Conservation (phyloP, 176 grass and related monocot species). For the Bothriochloa decipiens region DNA sequence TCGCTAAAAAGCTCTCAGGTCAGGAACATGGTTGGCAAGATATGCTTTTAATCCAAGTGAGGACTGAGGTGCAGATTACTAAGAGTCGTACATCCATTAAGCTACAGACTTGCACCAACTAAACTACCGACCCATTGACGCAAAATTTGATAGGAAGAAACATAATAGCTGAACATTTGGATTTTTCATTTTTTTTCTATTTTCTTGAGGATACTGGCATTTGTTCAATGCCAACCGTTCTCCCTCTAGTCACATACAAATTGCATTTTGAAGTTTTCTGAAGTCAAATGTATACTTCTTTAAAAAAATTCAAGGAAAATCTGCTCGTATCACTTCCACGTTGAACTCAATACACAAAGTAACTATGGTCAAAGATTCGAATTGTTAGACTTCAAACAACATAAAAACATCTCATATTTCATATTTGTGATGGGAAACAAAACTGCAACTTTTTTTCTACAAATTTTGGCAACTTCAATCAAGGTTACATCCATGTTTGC, state of each 20-base stretch:
- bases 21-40: too few relatives aligned
- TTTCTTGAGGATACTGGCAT: background rate
- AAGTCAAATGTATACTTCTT: too few relatives aligned
- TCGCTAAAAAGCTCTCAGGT: too few relatives aligned
- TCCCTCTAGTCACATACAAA: background rate
- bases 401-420: background rate
- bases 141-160: too few relatives aligned
- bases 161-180: background rate
- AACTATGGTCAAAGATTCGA: background rate
- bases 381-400: background rate
- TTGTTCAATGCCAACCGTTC: background rate
- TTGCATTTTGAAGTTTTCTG: background rate
- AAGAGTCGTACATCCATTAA: too few relatives aligned
- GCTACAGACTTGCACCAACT: too few relatives aligned
- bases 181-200: background rate
- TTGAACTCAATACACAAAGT: background rate
- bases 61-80: too few relatives aligned
- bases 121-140: too few relatives aligned
- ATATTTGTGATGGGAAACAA: background rate
- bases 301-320: background rate
- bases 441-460: background rate
- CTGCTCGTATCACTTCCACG: background rate
- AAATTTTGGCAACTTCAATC: slow-evolving; percentile 7
- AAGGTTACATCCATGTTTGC: background rate
- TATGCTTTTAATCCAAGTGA: too few relatives aligned